phyloP scores from a whole-genome alignment of 2,329 filamentous ascomycete genomes.

The Aspergillaceae sp. region DNA sequence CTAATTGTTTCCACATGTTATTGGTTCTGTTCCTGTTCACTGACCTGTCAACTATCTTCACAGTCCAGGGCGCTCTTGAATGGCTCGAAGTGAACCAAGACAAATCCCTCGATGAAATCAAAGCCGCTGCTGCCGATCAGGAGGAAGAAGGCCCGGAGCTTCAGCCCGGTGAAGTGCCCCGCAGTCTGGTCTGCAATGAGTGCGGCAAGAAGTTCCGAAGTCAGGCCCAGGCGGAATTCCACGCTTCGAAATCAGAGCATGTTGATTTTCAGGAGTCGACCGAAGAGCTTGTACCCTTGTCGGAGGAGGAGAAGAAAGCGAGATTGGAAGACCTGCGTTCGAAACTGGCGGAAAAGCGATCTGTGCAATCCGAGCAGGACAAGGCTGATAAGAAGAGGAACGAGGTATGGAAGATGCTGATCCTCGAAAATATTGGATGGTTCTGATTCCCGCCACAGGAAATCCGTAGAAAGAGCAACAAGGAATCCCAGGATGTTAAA shows the following conservation, averaged over 20 bases:
- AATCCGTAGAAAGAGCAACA: constrained; percentile 77
- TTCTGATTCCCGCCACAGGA: constrained; percentile 31
- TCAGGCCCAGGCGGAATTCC: constrained; percentile 74
- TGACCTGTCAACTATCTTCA: constrained; percentile 7
- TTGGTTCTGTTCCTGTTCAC: constrained; percentile 2
- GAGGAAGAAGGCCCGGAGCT: constrained; percentile 56
- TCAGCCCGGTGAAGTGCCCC: constrained; percentile 61
- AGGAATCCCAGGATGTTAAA: constrained; percentile 79
- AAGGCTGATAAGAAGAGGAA: constrained; percentile 78
- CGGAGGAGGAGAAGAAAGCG: constrained; percentile 82
- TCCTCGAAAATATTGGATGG: background rate
- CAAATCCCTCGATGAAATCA: constrained; percentile 73
- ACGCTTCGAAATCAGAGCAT: constrained; percentile 86
- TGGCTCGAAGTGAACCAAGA: constrained; percentile 93
- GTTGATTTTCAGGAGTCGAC: constrained; percentile 87
- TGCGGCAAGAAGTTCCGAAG: constrained; percentile 86
- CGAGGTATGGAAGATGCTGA: constrained; percentile 48
- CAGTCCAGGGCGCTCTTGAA: constrained; percentile 81
- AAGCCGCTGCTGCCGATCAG: constrained; percentile 46
- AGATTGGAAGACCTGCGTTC: constrained; percentile 65
- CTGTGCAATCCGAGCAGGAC: constrained; percentile 59
- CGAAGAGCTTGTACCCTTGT: constrained; percentile 82
- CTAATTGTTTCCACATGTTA: background rate
- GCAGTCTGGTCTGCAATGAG: constrained; percentile 85
- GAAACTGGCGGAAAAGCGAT: constrained; percentile 64